These are phyloP conservation scores for Adansonia grandidieri DNA, from an alignment of 441 rosid species.

Conservation along the genomic window DNA sequence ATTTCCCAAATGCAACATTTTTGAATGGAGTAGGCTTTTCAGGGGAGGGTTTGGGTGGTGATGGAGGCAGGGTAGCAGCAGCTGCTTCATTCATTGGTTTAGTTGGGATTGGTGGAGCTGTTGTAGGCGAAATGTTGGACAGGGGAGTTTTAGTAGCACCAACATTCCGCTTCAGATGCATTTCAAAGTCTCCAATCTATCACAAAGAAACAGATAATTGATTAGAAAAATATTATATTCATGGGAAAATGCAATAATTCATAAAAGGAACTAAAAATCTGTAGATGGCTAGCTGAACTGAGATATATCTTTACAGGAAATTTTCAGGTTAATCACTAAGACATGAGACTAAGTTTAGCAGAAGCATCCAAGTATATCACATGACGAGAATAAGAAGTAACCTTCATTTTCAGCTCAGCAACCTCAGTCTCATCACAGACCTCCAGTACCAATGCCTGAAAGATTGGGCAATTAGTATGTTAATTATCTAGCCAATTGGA, in stretches of 20 bases:
- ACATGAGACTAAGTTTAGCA: conserved; percentile 8
- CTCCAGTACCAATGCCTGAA: conserved; percentile 77
- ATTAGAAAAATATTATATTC: no score
- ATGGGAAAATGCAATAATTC: background rate
- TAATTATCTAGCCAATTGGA: conserved; percentile 17
- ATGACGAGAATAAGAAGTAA: conserved; percentile 31
- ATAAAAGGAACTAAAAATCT: background rate
- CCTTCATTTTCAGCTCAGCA: conserved; percentile 93
- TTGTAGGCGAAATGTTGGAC: conserved; percentile 62
- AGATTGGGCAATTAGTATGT: conserved; percentile 26
- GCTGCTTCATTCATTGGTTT: conserved; percentile 63
- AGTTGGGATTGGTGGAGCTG: conserved; percentile 72
- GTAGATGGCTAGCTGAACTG: background rate
- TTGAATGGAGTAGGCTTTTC: conserved; percentile 65
- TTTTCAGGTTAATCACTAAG: background rate
- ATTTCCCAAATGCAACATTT: conserved; percentile 59
- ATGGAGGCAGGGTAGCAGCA: conserved; percentile 45
- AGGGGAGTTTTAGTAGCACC: conserved; percentile 53
- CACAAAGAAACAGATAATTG: conserved; percentile 20
- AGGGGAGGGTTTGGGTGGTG: conserved; percentile 54
- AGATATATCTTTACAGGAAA: background rate
- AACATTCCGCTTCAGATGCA: conserved; percentile 79
- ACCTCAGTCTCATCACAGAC: conserved; percentile 93
- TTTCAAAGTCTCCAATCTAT: conserved; percentile 90
- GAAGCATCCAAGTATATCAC: conserved; percentile 23